phyloP scores from a whole-genome alignment of 805 yeast species.

The Peterozyma toletana region DNA sequence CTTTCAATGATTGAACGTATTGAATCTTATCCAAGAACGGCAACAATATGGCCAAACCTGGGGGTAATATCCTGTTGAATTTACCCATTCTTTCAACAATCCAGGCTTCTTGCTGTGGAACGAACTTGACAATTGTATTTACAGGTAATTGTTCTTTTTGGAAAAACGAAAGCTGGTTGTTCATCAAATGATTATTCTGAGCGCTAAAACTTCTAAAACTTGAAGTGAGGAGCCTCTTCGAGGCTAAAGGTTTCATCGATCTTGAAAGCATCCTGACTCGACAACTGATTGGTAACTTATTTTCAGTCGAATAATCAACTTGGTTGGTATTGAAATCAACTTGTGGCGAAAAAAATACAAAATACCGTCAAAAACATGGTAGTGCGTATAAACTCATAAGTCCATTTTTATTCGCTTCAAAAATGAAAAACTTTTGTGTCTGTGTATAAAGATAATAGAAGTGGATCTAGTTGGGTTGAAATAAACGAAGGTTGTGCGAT shows the following conservation, averaged over 20 bases:
- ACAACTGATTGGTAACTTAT: too few species aligned
- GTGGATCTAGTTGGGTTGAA: not conserved
- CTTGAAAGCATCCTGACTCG: too few species aligned
- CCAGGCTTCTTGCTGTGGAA: constrained; percentile 90
- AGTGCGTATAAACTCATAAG: too few species aligned
- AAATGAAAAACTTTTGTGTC: not conserved
- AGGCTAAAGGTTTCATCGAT: too few species aligned
- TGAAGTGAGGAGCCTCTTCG: too few species aligned
- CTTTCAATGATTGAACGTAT: constrained; percentile 78
- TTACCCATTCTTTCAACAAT: constrained; percentile 89
- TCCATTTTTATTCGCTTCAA: too few species aligned
- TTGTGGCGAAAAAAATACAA: too few species aligned
- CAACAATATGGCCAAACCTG: constrained; percentile 68
- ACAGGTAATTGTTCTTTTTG: constrained; percentile 63
- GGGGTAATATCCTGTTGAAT: constrained; percentile 59
- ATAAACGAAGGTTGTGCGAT: not conserved
- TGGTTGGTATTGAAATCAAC: too few species aligned
- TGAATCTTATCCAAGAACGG: constrained; percentile 73
- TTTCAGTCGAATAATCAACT: too few species aligned
- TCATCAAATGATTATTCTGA: not conserved
- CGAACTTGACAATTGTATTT: constrained; percentile 68
- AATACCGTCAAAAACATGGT: too few species aligned
- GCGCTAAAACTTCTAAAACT: too few species aligned
- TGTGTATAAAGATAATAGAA: not conserved
- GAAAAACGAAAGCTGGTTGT: constrained; percentile 38